Conservation (phyloP, 1,139 yeast species). For the Sugiyamaella castrensis region DNA sequence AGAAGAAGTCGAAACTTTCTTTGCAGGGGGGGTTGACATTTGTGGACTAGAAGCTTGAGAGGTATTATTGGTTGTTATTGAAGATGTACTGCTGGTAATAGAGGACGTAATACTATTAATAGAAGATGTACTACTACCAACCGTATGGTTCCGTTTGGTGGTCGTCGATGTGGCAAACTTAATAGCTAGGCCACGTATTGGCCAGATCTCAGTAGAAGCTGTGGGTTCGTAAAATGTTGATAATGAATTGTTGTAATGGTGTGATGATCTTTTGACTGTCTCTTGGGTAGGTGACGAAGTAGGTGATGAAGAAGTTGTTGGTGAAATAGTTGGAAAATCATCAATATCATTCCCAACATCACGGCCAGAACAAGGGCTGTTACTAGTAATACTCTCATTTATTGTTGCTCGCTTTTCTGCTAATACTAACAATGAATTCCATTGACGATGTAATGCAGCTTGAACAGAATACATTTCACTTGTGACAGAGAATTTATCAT, state of each 20-base stretch:
- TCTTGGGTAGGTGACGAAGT: slow-evolving; percentile 12
- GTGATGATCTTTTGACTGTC: neutral
- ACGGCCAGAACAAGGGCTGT: slow-evolving; percentile 7
- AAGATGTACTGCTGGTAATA: too few relatives aligned
- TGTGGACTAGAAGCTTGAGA: too few relatives aligned
- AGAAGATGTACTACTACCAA: slow-evolving; percentile 3
- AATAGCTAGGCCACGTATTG: slow-evolving; percentile 14
- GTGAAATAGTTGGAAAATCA: slow-evolving; percentile 6
- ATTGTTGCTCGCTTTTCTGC: slow-evolving; percentile 3
- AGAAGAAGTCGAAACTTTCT: too few relatives aligned
- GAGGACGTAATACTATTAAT: neutral
- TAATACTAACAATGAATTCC: slow-evolving; percentile 17
- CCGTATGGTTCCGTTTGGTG: neutral
- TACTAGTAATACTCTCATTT: neutral
- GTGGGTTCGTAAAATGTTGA: neutral
- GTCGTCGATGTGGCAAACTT: slow-evolving; percentile 7
- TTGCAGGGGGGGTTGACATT: too few relatives aligned
- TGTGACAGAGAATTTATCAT: slow-evolving; percentile 22
- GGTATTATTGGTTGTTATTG: too few relatives aligned
- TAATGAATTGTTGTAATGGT: neutral
- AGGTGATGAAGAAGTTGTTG: slow-evolving; percentile 10
- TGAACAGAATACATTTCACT: slow-evolving; percentile 24
- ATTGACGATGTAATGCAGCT: slow-evolving; percentile 22
- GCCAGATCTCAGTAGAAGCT: slow-evolving; percentile 7
- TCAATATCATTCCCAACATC: neutral